Conservation (phyloP, 345 rosid species). For the Populus nigra region DNA sequence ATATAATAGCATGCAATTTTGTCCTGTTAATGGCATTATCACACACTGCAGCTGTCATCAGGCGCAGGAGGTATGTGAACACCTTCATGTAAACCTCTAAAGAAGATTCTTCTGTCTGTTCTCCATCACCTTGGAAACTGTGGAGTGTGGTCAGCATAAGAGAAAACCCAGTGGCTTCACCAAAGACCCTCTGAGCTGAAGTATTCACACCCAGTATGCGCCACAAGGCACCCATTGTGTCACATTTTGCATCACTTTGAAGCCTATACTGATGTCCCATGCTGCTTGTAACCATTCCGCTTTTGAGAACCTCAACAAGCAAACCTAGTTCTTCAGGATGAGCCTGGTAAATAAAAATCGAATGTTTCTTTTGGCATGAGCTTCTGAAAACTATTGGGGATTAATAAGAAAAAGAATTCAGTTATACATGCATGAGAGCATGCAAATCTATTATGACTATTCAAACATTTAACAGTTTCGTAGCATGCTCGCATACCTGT, state of each 20-base stretch:
- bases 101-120: slow-evolving; percentile 51
- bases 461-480: slow-evolving; percentile 4
- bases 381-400: neutral
- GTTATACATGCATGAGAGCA: slow-evolving; percentile 4
- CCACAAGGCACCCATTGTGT: slow-evolving; percentile 95
- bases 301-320: slow-evolving; percentile 89
- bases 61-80: slow-evolving; percentile 81
- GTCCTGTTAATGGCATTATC: slow-evolving; percentile 78
- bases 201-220: slow-evolving; percentile 82
- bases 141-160: slow-evolving; percentile 90
- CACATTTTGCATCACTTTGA: slow-evolving; percentile 90
- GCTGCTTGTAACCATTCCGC: slow-evolving; percentile 92
- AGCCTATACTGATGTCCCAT: slow-evolving; percentile 88
- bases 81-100: slow-evolving; percentile 56
- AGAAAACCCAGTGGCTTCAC: slow-evolving; percentile 98
- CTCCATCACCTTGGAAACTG: slow-evolving; percentile 75
- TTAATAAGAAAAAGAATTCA: neutral
- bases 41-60: slow-evolving; percentile 80
- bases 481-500: slow-evolving; percentile 52
- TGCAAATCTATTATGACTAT: neutral
- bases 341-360: slow-evolving; percentile 43
- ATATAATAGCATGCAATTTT: slow-evolving; percentile 72
- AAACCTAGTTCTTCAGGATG: slow-evolving; percentile 90
- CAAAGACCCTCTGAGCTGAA: slow-evolving; percentile 85
- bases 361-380: slow-evolving; percentile 4